phyloP scores from a whole-genome alignment of 768 basidiomycete species.

The Goffeauzyma gilvescens region DNA sequence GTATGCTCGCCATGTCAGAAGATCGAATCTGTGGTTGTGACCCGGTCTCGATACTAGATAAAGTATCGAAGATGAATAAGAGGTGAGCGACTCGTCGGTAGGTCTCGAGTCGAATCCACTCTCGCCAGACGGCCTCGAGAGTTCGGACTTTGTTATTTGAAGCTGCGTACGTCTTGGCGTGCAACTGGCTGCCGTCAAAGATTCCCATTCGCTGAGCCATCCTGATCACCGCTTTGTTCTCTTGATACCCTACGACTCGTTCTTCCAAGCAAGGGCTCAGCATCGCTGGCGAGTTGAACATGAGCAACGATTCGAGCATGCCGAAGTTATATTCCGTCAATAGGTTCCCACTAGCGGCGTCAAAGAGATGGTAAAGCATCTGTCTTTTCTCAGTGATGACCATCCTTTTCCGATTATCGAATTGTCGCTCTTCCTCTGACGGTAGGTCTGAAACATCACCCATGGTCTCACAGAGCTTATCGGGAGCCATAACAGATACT shows the following conservation, averaged over 20 bases:
- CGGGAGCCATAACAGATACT: slow-evolving; percentile 4
- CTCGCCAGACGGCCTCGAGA: slow-evolving; percentile 29
- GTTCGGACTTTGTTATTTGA: background rate
- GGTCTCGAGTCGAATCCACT: slow-evolving; percentile 33
- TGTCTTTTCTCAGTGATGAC: background rate
- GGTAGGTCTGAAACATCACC: background rate
- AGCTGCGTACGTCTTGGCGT: background rate
- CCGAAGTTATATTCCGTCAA: background rate
- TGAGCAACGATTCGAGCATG: slow-evolving; percentile 6
- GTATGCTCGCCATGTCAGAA: slow-evolving; percentile 27
- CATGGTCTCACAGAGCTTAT: background rate
- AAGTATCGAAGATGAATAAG: slow-evolving; percentile 33
- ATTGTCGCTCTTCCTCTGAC: slow-evolving; percentile 7
- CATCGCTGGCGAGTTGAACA: slow-evolving; percentile 6
- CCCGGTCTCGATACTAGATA: slow-evolving; percentile 32
- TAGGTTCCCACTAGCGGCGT: background rate
- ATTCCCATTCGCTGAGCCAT: too few relatives aligned
- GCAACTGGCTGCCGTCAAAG: background rate
- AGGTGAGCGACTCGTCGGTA: slow-evolving; percentile 30
- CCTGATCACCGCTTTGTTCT: background rate
- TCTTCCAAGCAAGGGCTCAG: background rate
- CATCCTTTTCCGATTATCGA: slow-evolving; percentile 2
- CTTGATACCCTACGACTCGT: background rate
- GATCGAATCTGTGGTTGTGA: slow-evolving; percentile 24
- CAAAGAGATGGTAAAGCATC: background rate